Percentiles rank a stretch among this genome's conserved stretches.
These are phyloP conservation scores for Magnolia officinalis DNA, from an alignment of 164 flowering plant species.

Conservation along the genomic window DNA sequence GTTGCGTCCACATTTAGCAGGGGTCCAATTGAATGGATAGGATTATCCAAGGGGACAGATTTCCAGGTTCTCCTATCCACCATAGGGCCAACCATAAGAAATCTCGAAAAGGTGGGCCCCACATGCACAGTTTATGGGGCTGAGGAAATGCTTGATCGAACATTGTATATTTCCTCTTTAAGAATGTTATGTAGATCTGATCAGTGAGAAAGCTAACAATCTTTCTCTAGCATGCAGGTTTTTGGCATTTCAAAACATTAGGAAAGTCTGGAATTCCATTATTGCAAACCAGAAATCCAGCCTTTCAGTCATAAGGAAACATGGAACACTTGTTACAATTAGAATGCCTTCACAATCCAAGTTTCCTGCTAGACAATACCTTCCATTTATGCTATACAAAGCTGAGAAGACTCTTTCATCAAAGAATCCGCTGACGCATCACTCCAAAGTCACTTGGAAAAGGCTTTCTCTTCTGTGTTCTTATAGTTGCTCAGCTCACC, in stretches of 20 bases:
- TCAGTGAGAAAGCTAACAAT: neutral
- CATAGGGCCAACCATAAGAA: neutral
- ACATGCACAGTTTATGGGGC: neutral
- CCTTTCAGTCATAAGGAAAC: constrained; percentile 11
- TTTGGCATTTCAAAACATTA: constrained; percentile 25
- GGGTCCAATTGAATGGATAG: neutral
- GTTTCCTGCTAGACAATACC: constrained; percentile 22
- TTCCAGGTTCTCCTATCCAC: neutral
- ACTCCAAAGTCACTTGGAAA: constrained; percentile 58
- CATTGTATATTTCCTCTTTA: neutral
- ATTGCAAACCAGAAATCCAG: constrained; percentile 10
- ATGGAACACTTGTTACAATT: constrained; percentile 17
- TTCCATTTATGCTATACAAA: constrained; percentile 13
- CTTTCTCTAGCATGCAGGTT: constrained; percentile 33
- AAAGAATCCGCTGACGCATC: constrained; percentile 24
- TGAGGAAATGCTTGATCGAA: neutral
- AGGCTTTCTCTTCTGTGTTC: constrained; percentile 40
- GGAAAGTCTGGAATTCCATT: constrained; percentile 29
- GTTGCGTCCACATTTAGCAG: neutral
- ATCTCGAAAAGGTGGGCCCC: neutral
- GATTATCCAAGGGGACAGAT: neutral
- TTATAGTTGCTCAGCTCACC: constrained; percentile 24
- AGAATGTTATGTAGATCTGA: neutral
- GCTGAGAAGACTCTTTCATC: constrained; percentile 22
- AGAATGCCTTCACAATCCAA: constrained; percentile 19